Base-by-base conservation (phyloP, 129 eudicot species). In the Flaveria ramosissima region DNA sequence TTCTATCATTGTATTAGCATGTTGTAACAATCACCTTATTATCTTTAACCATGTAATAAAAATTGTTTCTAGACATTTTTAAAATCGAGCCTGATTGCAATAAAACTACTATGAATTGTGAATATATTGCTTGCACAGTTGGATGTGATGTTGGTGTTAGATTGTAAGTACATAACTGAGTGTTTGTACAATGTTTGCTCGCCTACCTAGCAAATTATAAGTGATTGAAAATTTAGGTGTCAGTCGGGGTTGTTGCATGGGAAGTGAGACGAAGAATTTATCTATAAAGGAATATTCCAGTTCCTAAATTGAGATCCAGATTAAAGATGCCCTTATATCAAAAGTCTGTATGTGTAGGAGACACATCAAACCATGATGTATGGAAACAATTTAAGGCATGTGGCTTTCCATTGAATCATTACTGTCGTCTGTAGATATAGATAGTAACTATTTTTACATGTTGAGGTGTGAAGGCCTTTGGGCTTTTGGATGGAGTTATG, bases 191-290 rank as follows among this genome's bases (percentile, higher is more conserved):
- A 32, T 14, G 21, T 50, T 67, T 76, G 62, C 39, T 47, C 51
- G 55, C 80, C 8, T 53, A 17, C 65, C 73, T 76, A 65, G 73
- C 48, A 48, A 65, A 75, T 20, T 24, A 6, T 76, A 46, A 50
- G 20, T 15, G 80, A 19, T 30, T 48, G 64, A 65, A 76, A 76
- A 12, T 64, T 52, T 48, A 47, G 32, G 63, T 64, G 50, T 64
- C 36, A 62, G n/a, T 75, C 20, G 32, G 24, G 62, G 24, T 19
- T 26, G 60, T 52, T 75, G 12, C 7, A 16, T 15, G 50, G 27
- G 32, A 64, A 63, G 23, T 46, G 72, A 50, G 62, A 46, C 63
- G 50, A 63, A 63, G 12, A 30, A 63, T 13, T 27, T 14, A 14
- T 27, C 67, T 60, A 24, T 60, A 13, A 60, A 60, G 17, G 13